Base-by-base conservation (phyloP, 2,329 filamentous ascomycete genomes). In the Emmonsia crescens region DNA sequence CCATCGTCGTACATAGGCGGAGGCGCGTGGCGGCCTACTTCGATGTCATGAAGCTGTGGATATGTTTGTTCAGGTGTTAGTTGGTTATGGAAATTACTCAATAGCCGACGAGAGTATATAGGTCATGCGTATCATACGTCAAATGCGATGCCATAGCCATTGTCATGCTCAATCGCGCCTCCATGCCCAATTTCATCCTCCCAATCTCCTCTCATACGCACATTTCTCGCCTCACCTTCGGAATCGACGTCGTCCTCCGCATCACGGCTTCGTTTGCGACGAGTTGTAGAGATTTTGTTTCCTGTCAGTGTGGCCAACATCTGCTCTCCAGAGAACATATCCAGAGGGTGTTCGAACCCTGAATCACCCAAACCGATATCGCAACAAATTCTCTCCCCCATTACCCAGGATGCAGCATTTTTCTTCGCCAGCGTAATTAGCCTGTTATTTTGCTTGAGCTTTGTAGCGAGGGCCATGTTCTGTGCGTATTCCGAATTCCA, bases 21-120 rank as follows among this genome's bases (percentile, higher is more conserved):
- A 0, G 79, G 82, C 0, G 83, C 87, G 49, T 89, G 84, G 74
- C 89, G 84, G 24, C 86, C 89, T 29, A 89, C 73, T 72, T 95
- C 91, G 24, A 87, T 72, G 9, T 82, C 82, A 65, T 78, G 64
- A 42, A 21, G 24, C 38, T 44, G 38, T 42, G 14, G 36, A 38
- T 9, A 9, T 36, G 16, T 10, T 52, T 31, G 33, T 38, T 9
- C 10, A 5, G 12, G 5, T 42, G 33, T 57, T 27, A 24, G 54
- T 42, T 9, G n/a, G 8, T 24, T 27, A 56, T 21, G 3, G 36
- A 44, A 33, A 57, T 42, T 44, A 16, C 19, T 21, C 40, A 57
- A 27, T 5, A 6, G 38, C n/a, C 40, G 33, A 19, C 12, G 58
- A 49, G 51, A 55, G 4, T 21, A 24, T 33, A 21, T 33, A 2